Evolutionary conservation across 2,329 filamentous ascomycete genomes (phyloP), one percentile per base, ranked within the genome.

Genomic region (Neocucurbitaria cava): DNA sequence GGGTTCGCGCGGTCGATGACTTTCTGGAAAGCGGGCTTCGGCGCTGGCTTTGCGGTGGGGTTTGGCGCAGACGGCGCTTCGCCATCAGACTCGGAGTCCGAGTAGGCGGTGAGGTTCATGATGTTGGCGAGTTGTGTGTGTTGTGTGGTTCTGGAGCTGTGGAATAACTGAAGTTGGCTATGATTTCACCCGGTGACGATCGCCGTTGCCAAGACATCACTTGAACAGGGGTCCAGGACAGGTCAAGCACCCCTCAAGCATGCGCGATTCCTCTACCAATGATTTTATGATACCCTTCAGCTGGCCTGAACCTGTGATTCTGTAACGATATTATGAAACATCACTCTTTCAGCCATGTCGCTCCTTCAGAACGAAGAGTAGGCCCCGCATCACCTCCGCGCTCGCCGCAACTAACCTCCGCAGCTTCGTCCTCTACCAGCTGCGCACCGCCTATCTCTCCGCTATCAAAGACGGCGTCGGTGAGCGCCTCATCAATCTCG

Each of bases 71-170:
- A 41, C 6, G 70, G 59, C 10, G 75, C 64, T 49, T 90, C 88
- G 15, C 82, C 81, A 49, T 89, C 89, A 11, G 88, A 92, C 42
- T 76, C 88, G 0, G 88, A 95, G 72, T 93, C 91, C 3, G 91
- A 93, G 68, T 96, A 96, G 58, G 89, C 87, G 62, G 95, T 91
- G 26, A 96, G 81, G 13, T 85, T 88, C 90, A 95, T 95, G 35
- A 43, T 76, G 59, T 24, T 20, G 51, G 31, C 5, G 54, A 36
- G 52, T 18, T 15, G 28, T 35, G 18, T 39, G 49, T 51, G 30
- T 38, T 56, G 33, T 28, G 30, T 17, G 33, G 15, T 21, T 20
- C 46, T 36, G 42, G n/a, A n/a, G n/a, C 11, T n/a, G 56, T 48
- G 38, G 21, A 49, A n/a, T n/a, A n/a, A 45, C 40, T 41, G 8